These are phyloP conservation scores for Diplocarpon mali DNA, from an alignment of 2,329 filamentous ascomycete genomes.

Conservation along the genomic window DNA sequence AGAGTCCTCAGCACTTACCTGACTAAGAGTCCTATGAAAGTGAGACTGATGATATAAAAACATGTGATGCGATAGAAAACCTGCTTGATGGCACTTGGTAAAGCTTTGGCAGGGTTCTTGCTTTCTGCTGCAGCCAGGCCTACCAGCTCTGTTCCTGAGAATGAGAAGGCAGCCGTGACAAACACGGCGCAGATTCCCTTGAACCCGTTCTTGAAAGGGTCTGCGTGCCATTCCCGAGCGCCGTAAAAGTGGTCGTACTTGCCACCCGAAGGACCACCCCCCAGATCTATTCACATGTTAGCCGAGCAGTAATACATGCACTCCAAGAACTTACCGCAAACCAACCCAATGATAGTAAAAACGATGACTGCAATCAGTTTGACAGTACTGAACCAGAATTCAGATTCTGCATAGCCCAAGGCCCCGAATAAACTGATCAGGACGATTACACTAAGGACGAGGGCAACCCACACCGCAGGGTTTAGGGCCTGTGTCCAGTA, in stretches of 20 bases:
- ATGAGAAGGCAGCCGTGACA: conserved; percentile 65
- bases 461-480: conserved; percentile 64
- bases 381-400: conserved; percentile 75
- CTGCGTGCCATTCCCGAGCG: conserved; percentile 63
- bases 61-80: conserved; percentile 88
- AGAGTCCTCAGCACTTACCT: background rate
- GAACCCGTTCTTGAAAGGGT: conserved; percentile 72
- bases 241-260: conserved; percentile 57
- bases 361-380: conserved; percentile 77
- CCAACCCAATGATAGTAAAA: conserved; percentile 55
- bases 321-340: conserved; percentile 6
- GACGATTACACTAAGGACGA: conserved; percentile 68
- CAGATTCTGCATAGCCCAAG: conserved; percentile 76
- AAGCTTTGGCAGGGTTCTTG: conserved; percentile 62
- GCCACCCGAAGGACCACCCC: conserved; percentile 54
- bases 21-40: conserved; percentile 70
- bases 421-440: conserved; percentile 80
- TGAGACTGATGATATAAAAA: conserved; percentile 77
- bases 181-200: conserved; percentile 68
- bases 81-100: conserved; percentile 80
- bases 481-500: conserved; percentile 55
- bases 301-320: background rate
- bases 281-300: conserved; percentile 43
- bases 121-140: conserved; percentile 68
- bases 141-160: conserved; percentile 63